Base-by-base conservation (phyloP, 305 asterid species). In the Solanum hybrid region DNA sequence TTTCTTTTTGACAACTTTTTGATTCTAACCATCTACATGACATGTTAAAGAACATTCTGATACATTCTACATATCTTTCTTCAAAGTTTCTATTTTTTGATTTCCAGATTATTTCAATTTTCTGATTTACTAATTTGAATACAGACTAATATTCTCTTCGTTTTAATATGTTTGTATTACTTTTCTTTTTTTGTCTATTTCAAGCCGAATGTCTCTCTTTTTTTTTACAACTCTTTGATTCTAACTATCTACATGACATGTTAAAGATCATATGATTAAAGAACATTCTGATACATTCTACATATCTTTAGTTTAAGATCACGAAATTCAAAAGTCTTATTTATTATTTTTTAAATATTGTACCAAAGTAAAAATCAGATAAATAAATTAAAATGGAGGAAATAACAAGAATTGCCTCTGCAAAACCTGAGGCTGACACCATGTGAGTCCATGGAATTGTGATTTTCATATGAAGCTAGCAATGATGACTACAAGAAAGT, bases 281-380 rank as follows among this genome's bases (percentile, higher is more conserved):
- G 8, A 10, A 24, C 3, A 24, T 69, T 3, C 1, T 24, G 0
- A 11, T 24, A 69, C 1, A 5, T 69, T 24, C 1, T 24, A 69
- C 4, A 24, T 69, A 24, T 5, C 1, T 69, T 69, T 69, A 69
- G 4, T 11, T 69, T 3, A 5, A 0, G 8, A 69, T 69, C 2
- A 69, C 14, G 1, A 69, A 69, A 24, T 24, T 69, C 1, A 69
- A 22, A 20, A 20, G 2, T 3, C 0, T 64, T 16, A 6, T 51
- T 51, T 51, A 18, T 51, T 16, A 16, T 22, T 69, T 69, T 69
- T 1, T 0, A 69, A 24, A 69, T 0, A 24, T 24, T 3, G 0
- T 71, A 6, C 0, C 1, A 11, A 71, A 71, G 0, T 71, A 26
- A 11, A 73, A 73, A 29, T 0, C 0, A 28, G 11, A 13, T 16